Percentiles rank a stretch among this genome's conserved stretches.
phyloP scores from a whole-genome alignment of 129 eudicot genomes.

The Ambrosia trifida region DNA sequence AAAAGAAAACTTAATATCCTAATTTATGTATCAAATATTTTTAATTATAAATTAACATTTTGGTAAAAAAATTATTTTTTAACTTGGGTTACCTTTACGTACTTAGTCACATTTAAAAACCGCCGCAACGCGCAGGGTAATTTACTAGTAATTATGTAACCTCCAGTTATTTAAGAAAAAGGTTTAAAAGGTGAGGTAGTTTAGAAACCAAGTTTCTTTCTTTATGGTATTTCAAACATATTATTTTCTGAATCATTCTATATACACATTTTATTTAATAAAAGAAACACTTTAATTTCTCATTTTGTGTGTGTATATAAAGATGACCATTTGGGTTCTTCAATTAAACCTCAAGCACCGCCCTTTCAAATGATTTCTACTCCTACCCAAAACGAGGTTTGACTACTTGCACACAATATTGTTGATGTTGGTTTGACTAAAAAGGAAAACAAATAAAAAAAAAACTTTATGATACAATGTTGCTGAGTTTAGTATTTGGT shows the following conservation, averaged over 20 bases:
- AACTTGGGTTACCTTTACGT: too few species aligned
- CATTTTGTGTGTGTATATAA: not conserved
- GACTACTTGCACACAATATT: conserved; percentile 37
- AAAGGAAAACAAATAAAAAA: not conserved
- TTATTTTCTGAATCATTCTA: not conserved
- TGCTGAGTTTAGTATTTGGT: too few species aligned
- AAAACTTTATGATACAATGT: not conserved
- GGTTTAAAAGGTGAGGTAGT: too few species aligned
- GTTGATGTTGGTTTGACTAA: conserved; percentile 25
- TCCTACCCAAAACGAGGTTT: conserved; percentile 22
- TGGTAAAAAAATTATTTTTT: too few species aligned
- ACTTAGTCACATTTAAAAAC: too few species aligned
- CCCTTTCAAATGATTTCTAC: conserved; percentile 30
- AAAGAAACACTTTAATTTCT: not conserved
- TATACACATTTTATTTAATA: not conserved
- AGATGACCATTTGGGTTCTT: conserved; percentile 20
- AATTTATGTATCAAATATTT: too few species aligned
- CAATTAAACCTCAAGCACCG: conserved; percentile 35
- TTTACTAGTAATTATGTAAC: too few species aligned
- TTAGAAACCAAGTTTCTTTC: not conserved
- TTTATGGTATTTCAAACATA: not conserved
- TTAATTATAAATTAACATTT: too few species aligned
- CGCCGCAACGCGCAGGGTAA: too few species aligned
- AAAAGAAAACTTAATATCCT: too few species aligned
- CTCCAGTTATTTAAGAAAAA: too few species aligned